Base-by-base conservation (phyloP, 2,329 filamentous ascomycete species). In the Pseudocercospora ulei region DNA sequence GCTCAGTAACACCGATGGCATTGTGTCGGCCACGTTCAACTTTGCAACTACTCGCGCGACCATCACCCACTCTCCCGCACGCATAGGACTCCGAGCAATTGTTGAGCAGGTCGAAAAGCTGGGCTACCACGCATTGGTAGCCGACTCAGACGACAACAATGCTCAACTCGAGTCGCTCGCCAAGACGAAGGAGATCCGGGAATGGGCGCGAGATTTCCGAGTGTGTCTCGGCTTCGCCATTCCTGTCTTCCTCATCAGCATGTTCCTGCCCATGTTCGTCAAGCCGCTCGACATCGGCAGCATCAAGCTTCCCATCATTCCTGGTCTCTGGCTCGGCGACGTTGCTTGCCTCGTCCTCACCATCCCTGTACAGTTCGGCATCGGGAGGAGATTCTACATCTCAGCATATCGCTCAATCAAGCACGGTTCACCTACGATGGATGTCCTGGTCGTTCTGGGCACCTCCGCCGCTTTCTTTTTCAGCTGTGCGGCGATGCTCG, bases 391-490 rank as follows among this genome's bases (percentile, higher is more conserved):
- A 8, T 98, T 96, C 60, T 98, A 98, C 59, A 62, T 80, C 42
- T 90, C 85, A 16, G 87, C 88, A n/a, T 96, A 75, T 65, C 94
- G 92, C 60, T 94, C 86, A 1, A 61, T 98, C 52, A 85, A 81
- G 62, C 90, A 98, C 60, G 75, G 78, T 12, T 82, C 87, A 3
- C 88, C 90, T 0, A 98, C 90, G 1, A 98, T 98, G 90, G 90
- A 98, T 58, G 90, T 96, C 1, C 71, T 98, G 13, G 83, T 98
- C 37, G 83, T 94, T 41, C 67, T 98, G 11, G 90, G 90, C 36
- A 98, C 90, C 4, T 93, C 87, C 0, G 81, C 86, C 13, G 90
- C 90, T 12, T 98, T 96, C 67, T 90, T 94, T 63, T 98, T 95
- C 65, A 96, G 88, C 60, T 66, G 86, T 51, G 76, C 83, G 31